Percentiles rank a stretch among this genome's conserved stretches.
Conservation (phyloP, 345 rosid genomes). For the Microthlaspi erraticum region DNA sequence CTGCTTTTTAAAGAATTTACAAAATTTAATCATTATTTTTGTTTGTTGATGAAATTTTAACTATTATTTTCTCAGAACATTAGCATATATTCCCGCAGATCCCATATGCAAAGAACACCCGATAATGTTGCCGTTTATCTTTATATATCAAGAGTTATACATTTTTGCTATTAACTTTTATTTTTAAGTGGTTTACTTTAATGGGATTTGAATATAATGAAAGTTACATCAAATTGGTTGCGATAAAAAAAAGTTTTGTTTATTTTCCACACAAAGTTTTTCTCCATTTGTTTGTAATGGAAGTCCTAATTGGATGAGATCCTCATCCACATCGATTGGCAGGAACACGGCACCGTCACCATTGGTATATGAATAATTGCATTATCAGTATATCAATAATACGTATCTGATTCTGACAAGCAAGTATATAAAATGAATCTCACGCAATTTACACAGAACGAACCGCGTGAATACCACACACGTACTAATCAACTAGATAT, state of each 20-base stretch:
- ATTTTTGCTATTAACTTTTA: neutral
- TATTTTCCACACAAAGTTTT: neutral
- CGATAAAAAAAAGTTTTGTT: neutral
- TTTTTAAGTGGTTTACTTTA: neutral
- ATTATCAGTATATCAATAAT: neutral
- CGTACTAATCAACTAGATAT: neutral
- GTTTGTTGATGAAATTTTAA: neutral
- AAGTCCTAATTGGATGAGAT: constrained; percentile 17
- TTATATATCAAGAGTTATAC: neutral
- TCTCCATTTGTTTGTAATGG: neutral
- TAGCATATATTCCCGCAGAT: constrained; percentile 39
- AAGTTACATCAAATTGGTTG: constrained; percentile 1
- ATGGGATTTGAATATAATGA: constrained; percentile 19
- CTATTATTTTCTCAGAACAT: constrained; percentile 15
- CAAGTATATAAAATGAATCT: neutral
- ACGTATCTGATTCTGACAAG: constrained; percentile 5
- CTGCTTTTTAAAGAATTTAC: too few species aligned
- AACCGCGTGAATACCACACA: constrained; percentile 1
- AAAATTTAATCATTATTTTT: too few species aligned
- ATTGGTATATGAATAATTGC: constrained; percentile 14
- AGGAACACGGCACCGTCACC: constrained; percentile 21
- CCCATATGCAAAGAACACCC: neutral
- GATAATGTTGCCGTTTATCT: constrained; percentile 27
- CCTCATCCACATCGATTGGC: constrained; percentile 30
- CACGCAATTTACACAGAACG: neutral